Percentiles rank a stretch among this genome's conserved stretches.
Conservation (phyloP, 805 yeast genomes). For the Barnettozyma sucrosica region DNA sequence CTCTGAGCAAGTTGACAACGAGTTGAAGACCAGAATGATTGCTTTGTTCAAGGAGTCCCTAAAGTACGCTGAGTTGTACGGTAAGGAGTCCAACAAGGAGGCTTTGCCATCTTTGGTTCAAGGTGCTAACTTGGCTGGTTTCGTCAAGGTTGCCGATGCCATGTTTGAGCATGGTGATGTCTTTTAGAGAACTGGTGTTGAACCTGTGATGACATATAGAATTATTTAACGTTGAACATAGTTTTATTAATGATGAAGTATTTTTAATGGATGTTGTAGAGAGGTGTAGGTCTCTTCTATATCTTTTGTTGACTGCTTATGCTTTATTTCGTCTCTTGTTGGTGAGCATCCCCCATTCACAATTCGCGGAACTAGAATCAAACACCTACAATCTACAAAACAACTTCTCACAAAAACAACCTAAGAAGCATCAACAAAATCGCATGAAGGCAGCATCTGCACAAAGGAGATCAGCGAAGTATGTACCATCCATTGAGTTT, state of each 20-base stretch:
- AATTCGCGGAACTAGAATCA: background rate
- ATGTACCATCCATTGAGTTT: background rate
- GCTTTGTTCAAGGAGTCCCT: constrained; percentile 90
- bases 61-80: constrained; percentile 75
- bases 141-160: constrained; percentile 97
- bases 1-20: constrained; percentile 83
- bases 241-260: constrained; percentile 7
- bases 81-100: constrained; percentile 58
- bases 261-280: background rate
- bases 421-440: background rate
- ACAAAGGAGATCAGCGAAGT: constrained; percentile 1
- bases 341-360: too few species aligned
- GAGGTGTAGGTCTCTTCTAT: too few species aligned
- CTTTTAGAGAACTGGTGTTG: constrained; percentile 20
- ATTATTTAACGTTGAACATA: constrained; percentile 7
- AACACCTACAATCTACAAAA: background rate
- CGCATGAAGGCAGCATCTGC: background rate
- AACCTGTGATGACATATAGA: constrained; percentile 7
- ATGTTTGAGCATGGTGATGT: constrained; percentile 96
- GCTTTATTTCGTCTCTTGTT: too few species aligned
- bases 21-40: constrained; percentile 89
- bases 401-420: background rate
- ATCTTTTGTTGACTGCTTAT: too few species aligned
- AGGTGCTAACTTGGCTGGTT: constrained; percentile 99
- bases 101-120: constrained; percentile 90